Base-by-base conservation (phyloP, 2,329 filamentous ascomycete genomes). In the Fusarium neocosmosporiellum region DNA sequence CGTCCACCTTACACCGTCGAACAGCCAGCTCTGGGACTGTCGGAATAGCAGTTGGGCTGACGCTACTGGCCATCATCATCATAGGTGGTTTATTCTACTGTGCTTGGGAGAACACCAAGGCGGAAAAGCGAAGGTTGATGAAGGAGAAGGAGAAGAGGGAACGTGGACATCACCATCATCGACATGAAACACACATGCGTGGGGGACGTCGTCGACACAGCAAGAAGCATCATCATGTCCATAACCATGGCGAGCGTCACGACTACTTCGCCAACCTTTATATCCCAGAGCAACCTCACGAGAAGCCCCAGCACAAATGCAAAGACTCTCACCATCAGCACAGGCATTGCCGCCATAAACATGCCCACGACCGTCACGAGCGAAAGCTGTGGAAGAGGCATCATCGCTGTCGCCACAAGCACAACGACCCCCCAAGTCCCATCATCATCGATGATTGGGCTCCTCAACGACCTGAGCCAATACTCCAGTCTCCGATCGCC, bases 21-120 rank as follows among this genome's bases (percentile, higher is more conserved):
- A 59, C 57, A 13, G 24, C 61, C 31, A 60, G 59, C 27, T 39
- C 72, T 4, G 58, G 36, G 14, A 37, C 68, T 13, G 27, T 65
- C 5, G 72, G 72, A 5, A 50, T 74, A 34, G 60, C 69, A 1
- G 53, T 69, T 4, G 72, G 72, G 1, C 39, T 74, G 5, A 31
- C 64, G 13, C 24, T 74, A 3, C 64, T 74, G 7, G 50, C 46
- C 22, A 37, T 60, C 9, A 29, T 67, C 14, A 27, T 74, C 20
- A 60, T 60, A 18, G 29, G 53, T 5, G 41, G 63, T 4, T n/a
- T 72, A 10, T 74, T 64, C 22, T n/a, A 50, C 24, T 74, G 69
- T 39, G 69, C 66, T 3, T 72, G 62, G 69, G 64, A 63, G 6
- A 46, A 14, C 5, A 58, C 66, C 22, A 63, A 54, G 7, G 53